Evolutionary conservation across 2,329 filamentous ascomycete species (phyloP), one percentile per base, ranked within the genome.

Genomic region (Venturia effusa): DNA sequence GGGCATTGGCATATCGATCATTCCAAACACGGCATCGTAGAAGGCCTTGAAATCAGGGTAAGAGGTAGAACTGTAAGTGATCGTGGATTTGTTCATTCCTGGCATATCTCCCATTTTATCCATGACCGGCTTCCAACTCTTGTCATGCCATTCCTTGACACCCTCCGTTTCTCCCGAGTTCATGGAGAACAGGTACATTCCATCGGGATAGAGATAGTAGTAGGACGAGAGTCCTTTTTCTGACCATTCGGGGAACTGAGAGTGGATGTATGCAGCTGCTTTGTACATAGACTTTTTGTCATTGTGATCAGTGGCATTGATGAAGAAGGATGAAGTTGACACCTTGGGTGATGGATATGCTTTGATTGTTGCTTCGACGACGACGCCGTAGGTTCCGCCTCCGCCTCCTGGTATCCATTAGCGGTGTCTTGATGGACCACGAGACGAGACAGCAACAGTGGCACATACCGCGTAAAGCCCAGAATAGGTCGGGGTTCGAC

Each of bases 301-400:
- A 19, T 59, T 57, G 32, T 57, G 40, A 19, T 62, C 37, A 10
- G 64, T 63, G 15, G 45, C 22, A 32, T 65, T 62, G 61, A 63
- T 45, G 40, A 34, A 59, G 24, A 45, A 59, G 10, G 17, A 24
- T 30, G 30, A 22, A 8, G 22, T 39, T 7, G 61, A 32, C 8
- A 64, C 59, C 41, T 54, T 48, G 13, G 63, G 60, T 8, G 63
- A 59, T 15, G 66, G 61, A 62, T 71, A 68, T n/a, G 69, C 71
- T 63, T 69, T 70, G 5, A 72, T 67, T 2, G 72, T 74, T 39
- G 72, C 48, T 0, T 71, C 71, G 19, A 71, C 60, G 11, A 72
- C 71, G 19, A 74, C 68, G 13, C 67, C 74, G 61, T 70, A 75
- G 0, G 70, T 72, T 30, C 64, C 62, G 19, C 70, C 60, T 41